Base-by-base conservation (phyloP, 1,284 basidiomycete genomes). In the Tilletia indica region DNA sequence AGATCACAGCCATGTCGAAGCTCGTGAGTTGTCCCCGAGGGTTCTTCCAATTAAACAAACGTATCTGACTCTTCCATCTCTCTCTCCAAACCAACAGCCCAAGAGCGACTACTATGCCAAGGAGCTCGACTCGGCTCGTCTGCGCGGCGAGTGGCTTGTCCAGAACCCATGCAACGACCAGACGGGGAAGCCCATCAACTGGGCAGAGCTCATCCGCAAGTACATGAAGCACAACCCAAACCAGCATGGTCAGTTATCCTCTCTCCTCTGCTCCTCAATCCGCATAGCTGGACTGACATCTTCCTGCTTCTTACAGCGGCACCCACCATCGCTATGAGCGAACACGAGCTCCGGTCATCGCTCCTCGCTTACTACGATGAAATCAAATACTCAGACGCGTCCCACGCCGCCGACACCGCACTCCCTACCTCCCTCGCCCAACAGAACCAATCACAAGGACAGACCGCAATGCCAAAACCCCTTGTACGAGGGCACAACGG, bases 221-320 rank as follows among this genome's bases (percentile, higher is more conserved):
- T 85, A 79, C 67, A 67, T 72, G 64, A 85, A 85, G 76, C 84
- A 84, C 80, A 84, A 85, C 54, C 71, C 82, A 4, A 73, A 78
- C 64, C 69, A 72, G 45, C 56, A 73, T 36, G 68, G 78, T 80
- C 45, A 70, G 47, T 68, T 47, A 6, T 51, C 6, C 31, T 16
- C 49, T 48, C 54, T 21, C 6, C 8, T 39, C 3, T 12, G n/a
- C 34, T 51, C 48, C 36, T 58, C 19, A 63, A 56, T 9, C 64
- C 56, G 6, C 42, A 38, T 45, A 49, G 25, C 25, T 31, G 25
- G 25, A 31, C 2, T 31, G 25, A 31, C 25, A 31, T 31, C 25
- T 31, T 31, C 25, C 25, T 31, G 25, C 25, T 31, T 31, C 25
- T 31, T 31, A 14, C 72, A 80, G 76, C 72, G 47, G 63, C 77